Percentiles rank a stretch among this genome's conserved stretches.
Conservation (phyloP, 1,284 basidiomycete species). For the Mycosarcoma maydis region DNA sequence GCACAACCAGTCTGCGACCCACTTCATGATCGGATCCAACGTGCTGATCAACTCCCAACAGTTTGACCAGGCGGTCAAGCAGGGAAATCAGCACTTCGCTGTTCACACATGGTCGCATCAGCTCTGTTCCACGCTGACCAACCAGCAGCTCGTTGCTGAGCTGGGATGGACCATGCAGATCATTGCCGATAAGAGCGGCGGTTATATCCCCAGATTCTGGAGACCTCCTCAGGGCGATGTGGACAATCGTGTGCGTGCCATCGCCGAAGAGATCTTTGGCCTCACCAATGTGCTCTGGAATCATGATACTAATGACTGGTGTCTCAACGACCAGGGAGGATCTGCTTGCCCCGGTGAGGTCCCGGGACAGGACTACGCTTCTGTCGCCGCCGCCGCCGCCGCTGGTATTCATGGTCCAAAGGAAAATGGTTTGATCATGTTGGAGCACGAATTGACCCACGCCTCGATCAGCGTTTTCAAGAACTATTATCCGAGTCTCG, state of each 20-base stretch:
- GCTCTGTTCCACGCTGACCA: conserved; percentile 80
- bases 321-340: conserved; percentile 54
- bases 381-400: conserved; percentile 36
- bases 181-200: conserved; percentile 72
- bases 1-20: conserved; percentile 79
- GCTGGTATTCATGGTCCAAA: conserved; percentile 31
- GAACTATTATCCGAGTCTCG: conserved; percentile 74
- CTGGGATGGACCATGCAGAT: conserved; percentile 88
- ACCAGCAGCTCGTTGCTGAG: conserved; percentile 89
- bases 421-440: conserved; percentile 77
- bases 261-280: conserved; percentile 64
- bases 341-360: conserved; percentile 40
- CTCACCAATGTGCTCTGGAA: conserved; percentile 63
- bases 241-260: conserved; percentile 65
- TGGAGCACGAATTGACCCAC: conserved; percentile 83
- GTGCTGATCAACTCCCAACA: conserved; percentile 80
- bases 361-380: conserved; percentile 34
- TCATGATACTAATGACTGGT: conserved; percentile 61
- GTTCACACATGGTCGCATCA: conserved; percentile 71
- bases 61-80: conserved; percentile 80
- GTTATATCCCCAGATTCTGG: conserved; percentile 68
- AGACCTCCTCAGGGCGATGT: conserved; percentile 65
- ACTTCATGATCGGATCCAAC: conserved; percentile 91
- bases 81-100: conserved; percentile 71
- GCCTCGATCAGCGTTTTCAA: conserved; percentile 77